Conservation (phyloP, 192 early-diverging fungal genomes). For the Spinellus fusiger region DNA sequence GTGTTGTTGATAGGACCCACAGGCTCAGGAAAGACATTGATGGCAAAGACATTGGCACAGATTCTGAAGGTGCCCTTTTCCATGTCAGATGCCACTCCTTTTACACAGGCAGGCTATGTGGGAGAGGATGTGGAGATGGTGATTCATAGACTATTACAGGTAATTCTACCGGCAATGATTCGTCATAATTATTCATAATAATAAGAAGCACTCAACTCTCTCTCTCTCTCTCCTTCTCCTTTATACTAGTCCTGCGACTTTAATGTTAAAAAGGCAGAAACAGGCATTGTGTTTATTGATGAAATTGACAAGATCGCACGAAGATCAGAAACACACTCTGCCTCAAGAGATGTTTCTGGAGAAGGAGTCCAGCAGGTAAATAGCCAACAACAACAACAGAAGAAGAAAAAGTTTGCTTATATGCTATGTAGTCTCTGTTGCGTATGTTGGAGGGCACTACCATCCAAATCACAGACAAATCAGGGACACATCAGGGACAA, state of each 20-base stretch:
- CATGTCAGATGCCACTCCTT: slow-evolving; percentile 85
- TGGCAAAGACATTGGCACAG: slow-evolving; percentile 77
- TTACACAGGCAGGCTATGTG: slow-evolving; percentile 88
- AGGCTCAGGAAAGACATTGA: slow-evolving; percentile 81
- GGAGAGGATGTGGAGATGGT: slow-evolving; percentile 89
- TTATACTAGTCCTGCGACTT: slow-evolving; percentile 71
- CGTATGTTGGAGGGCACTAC: slow-evolving; percentile 87
- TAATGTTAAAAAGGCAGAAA: slow-evolving; percentile 77
- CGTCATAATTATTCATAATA: no score
- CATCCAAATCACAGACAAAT: slow-evolving; percentile 81
- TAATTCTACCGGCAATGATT: slow-evolving; percentile 12
- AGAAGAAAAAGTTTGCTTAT: no score
- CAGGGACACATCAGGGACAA: slow-evolving; percentile 39
- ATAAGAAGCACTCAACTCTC: not conserved
- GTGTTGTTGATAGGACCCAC: slow-evolving; percentile 82
- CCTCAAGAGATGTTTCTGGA: slow-evolving; percentile 83
- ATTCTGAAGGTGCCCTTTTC: slow-evolving; percentile 84
- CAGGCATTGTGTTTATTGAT: slow-evolving; percentile 88
- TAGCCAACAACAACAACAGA: not conserved
- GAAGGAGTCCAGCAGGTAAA: slow-evolving; percentile 86
- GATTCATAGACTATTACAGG: slow-evolving; percentile 77
- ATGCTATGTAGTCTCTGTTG: slow-evolving; percentile 45
- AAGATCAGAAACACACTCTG: slow-evolving; percentile 63
- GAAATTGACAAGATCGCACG: slow-evolving; percentile 90
- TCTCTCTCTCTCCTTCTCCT: not conserved